Conservation (phyloP, 148 eudicot species). For the Hydrangea macrophylla region DNA sequence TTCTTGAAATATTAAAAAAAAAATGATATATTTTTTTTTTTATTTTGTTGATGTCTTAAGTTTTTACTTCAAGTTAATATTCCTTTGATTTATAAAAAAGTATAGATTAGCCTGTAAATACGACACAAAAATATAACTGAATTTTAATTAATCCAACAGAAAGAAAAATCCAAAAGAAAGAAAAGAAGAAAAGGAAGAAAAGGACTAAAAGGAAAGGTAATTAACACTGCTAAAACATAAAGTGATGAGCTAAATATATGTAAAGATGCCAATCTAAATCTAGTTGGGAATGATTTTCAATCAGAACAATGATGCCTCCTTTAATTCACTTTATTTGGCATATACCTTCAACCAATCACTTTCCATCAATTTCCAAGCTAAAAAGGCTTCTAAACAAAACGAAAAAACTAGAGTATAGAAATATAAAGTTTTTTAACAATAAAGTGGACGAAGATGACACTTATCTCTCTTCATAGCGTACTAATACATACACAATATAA, state of each 20-base stretch:
- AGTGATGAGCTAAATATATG: conserved; percentile 4
- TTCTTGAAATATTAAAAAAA: no score
- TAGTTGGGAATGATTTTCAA: conserved; percentile 20
- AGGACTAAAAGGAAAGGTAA: not conserved
- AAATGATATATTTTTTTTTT: no score
- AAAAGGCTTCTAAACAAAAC: conserved; percentile 16
- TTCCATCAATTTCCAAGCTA: conserved; percentile 29
- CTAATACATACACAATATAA: no score
- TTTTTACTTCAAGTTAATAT: no score
- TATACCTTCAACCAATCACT: conserved; percentile 7
- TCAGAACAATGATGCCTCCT: conserved; percentile 26
- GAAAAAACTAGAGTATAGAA: not conserved
- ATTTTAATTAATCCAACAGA: no score
- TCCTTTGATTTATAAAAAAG: no score
- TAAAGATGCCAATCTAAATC: conserved; percentile 17
- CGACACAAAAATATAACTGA: no score
- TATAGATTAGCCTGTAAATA: no score
- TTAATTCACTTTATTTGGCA: conserved; percentile 22
- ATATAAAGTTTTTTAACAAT: not conserved
- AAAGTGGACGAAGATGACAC: conserved; percentile 2
- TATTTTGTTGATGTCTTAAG: no score
- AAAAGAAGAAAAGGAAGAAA: no score
- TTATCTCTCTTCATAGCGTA: not conserved
- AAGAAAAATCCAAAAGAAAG: conserved; percentile 12
- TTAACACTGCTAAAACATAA: conserved; percentile 14